Percentiles rank a stretch among this genome's conserved stretches.
These are phyloP conservation scores for Pleurotus salmoneostramineus DNA, from an alignment of 768 basidiomycete species.

Conservation along the genomic window DNA sequence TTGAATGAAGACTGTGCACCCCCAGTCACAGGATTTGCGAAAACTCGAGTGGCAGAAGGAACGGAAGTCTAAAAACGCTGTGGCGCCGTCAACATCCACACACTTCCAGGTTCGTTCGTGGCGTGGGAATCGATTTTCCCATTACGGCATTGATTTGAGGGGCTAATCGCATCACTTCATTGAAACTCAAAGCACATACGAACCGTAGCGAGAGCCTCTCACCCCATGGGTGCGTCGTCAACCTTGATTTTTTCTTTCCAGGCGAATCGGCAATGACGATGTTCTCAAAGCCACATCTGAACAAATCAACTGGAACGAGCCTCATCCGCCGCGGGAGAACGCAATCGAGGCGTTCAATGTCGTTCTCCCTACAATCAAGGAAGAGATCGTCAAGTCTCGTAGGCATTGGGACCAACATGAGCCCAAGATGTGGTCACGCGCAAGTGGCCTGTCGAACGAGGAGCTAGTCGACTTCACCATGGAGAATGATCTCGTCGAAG, in stretches of 20 bases:
- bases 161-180: too few relatives aligned
- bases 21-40: too few relatives aligned
- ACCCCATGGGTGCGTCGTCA: conserved; percentile 18
- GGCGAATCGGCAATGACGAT: neutral
- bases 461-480: conserved; percentile 51
- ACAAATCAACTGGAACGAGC: conserved; percentile 48
- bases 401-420: conserved; percentile 71
- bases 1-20: conserved; percentile 4
- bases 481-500: conserved; percentile 35
- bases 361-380: conserved; percentile 53
- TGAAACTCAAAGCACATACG: too few relatives aligned
- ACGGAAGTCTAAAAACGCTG: neutral
- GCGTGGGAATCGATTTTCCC: neutral
- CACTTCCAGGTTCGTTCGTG: conserved; percentile 5
- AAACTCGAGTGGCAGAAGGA: conserved; percentile 6
- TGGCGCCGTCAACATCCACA: neutral
- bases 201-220: too few relatives aligned
- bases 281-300: conserved; percentile 50
- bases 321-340: conserved; percentile 57
- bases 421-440: conserved; percentile 68
- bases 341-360: conserved; percentile 63
- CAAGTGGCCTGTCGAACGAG: conserved; percentile 43
- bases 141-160: neutral
- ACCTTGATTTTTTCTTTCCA: neutral
- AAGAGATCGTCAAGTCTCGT: conserved; percentile 64